Conservation (phyloP, 1,284 basidiomycete species). For the Ceratobasidium theobromae region DNA sequence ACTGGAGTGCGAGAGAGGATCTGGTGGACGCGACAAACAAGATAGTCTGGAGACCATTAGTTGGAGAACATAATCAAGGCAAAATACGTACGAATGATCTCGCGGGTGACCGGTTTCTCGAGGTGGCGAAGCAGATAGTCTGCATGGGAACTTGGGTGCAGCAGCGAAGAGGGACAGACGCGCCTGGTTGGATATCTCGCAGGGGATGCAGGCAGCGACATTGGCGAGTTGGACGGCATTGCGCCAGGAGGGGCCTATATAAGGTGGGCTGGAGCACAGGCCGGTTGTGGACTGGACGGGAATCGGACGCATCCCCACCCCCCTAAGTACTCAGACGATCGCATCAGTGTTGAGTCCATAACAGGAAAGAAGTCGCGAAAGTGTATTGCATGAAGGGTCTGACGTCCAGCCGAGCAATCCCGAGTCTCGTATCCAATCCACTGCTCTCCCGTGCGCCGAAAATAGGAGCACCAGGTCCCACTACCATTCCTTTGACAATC, state of each 20-base stretch:
- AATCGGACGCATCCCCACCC: no score
- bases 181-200: slow-evolving; percentile 14
- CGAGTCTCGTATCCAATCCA: slow-evolving; percentile 12
- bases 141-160: slow-evolving; percentile 30
- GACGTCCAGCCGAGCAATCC: slow-evolving; percentile 10
- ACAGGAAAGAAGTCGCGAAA: slow-evolving; percentile 14
- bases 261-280: not conserved
- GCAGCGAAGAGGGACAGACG: slow-evolving; percentile 30
- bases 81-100: slow-evolving; percentile 25
- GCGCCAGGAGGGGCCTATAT: not conserved
- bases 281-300: no score
- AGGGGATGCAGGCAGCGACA: slow-evolving; percentile 28
- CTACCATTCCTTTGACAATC: slow-evolving; percentile 12
- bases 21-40: slow-evolving; percentile 27
- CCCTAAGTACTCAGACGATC: not conserved
- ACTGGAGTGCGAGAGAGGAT: slow-evolving; percentile 29
- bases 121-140: slow-evolving; percentile 27
- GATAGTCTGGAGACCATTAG: slow-evolving; percentile 7
- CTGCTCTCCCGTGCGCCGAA: not conserved
- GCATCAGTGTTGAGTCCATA: slow-evolving; percentile 21
- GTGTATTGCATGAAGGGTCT: slow-evolving; percentile 1
- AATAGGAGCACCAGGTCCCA: no score
- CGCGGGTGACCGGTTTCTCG: slow-evolving; percentile 25
- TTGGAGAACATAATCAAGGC: not conserved
- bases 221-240: slow-evolving; percentile 17